Base-by-base conservation (phyloP, 345 rosid genomes). In the Salix dunnii region DNA sequence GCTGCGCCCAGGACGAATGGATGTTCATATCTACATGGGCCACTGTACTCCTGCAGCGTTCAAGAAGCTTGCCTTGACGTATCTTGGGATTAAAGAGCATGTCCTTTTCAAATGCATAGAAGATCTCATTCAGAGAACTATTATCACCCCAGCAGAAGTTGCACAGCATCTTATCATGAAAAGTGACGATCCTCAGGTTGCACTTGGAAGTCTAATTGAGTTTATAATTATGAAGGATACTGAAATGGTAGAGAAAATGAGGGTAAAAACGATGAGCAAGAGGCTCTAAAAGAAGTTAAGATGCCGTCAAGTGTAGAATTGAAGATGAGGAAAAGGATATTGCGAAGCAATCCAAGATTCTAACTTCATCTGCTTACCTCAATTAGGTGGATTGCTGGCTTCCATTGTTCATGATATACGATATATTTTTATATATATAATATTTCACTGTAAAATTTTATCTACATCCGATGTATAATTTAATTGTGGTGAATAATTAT, bases 1-100 rank as follows among this genome's bases (percentile, higher is more conserved):
- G 71, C n/a, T 81, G 10, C 53, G 83, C 3, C 74, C 78, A 2
- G 83, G 83, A 21, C 72, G 83, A 36, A 80, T 80, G 83, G 83
- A 81, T 36, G 78, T 81, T 31, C 83, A 68, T 16, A 48, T 81
- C 5, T 76, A 71, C 77, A 81, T 81, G 83, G 75, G 77, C 16
- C 23, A 81, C 12, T 81, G 83, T 40, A 64, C 77, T 16, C 61
- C 71, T 0, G 38, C 66, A 40, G 83, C 70, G 16, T 76, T 81
- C 55, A 76, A 14, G 40, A 72, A 40, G 38, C 75, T 80, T 7
- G 79, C 77, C 2, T 7, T 31, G 4, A 71, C 68, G 7, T 80
- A 80, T 67, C 79, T 80, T 38, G 72, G 79, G 43, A 66, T 75
- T 31, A 48, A 67, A 25, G 83, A 80, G 35, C 79, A 76, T 72